A percentile compares a stretch with the other conserved stretches of the same genome.
Evolutionary conservation across 495 filamentous ascomycete genomes (phyloP).

Genomic region (Aspergillus indologenus): DNA sequence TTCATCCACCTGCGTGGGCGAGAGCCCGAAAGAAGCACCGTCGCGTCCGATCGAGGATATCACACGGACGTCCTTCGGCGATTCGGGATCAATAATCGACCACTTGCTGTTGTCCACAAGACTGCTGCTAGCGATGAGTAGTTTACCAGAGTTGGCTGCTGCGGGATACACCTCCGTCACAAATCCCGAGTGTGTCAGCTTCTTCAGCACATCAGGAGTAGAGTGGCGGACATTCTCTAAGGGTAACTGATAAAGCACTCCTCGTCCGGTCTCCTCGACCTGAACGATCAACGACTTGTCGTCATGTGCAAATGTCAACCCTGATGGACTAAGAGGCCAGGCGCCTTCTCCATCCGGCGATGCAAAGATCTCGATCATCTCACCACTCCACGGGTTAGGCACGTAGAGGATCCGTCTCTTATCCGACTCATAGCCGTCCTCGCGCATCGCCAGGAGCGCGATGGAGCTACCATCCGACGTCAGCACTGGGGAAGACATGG

Average conservation of each 20-base stretch:
- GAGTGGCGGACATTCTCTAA: slow-evolving; percentile 48
- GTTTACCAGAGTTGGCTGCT: slow-evolving; percentile 40
- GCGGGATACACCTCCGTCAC: slow-evolving; percentile 58
- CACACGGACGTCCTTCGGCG: slow-evolving; percentile 35
- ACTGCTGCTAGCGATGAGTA: slow-evolving; percentile 64
- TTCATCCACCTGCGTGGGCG: slow-evolving; percentile 57
- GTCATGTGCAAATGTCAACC: slow-evolving; percentile 63
- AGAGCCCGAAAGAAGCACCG: slow-evolving; percentile 69
- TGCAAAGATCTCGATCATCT: slow-evolving; percentile 58
- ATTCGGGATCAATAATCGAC: slow-evolving; percentile 53
- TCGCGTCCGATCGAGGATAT: slow-evolving; percentile 66
- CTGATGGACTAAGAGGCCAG: slow-evolving; percentile 68
- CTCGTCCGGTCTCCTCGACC: slow-evolving; percentile 64
- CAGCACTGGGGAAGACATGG: slow-evolving; percentile 71
- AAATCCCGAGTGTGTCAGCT: slow-evolving; percentile 58
- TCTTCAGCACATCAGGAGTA: slow-evolving; percentile 50
- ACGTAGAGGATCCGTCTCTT: slow-evolving; percentile 75
- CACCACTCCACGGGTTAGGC: slow-evolving; percentile 54
- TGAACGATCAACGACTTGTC: slow-evolving; percentile 61
- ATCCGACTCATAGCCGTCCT: slow-evolving; percentile 86
- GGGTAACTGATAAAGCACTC: slow-evolving; percentile 61
- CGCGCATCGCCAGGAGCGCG: slow-evolving; percentile 77
- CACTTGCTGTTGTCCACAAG: slow-evolving; percentile 69
- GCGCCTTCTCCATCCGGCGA: slow-evolving; percentile 58
- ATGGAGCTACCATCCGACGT: slow-evolving; percentile 69